Evolutionary conservation across 2,329 filamentous ascomycete species (phyloP).

Genomic region (Daldinia sp.): DNA sequence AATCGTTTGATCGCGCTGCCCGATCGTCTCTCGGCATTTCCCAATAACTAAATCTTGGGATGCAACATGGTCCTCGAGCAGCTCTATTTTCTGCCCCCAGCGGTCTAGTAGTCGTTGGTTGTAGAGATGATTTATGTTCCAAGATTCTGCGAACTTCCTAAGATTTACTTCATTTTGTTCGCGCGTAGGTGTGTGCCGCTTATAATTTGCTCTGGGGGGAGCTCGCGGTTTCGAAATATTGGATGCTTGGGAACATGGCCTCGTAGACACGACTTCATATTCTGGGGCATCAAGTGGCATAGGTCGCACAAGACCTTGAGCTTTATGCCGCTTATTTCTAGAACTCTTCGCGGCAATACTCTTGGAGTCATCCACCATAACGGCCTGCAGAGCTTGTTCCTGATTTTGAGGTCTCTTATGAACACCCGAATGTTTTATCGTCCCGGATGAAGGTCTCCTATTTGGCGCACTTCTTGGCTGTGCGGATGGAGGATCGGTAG

Average conservation of each 20-base stretch:
- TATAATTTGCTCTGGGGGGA: neutral
- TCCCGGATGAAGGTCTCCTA: neutral
- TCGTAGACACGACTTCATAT: neutral
- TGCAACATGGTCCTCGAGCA: conserved; percentile 30
- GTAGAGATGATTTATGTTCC: conserved; percentile 37
- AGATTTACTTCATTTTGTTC: conserved; percentile 28
- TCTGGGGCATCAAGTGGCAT: neutral
- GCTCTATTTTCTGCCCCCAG: conserved; percentile 33
- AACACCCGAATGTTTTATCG: neutral
- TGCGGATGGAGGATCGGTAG: neutral
- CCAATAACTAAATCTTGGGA: conserved; percentile 21
- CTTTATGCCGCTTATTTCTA: neutral
- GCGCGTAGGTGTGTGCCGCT: conserved; percentile 17
- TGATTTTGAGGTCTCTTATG: neutral
- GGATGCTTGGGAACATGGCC: conserved; percentile 36
- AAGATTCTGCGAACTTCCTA: conserved; percentile 28
- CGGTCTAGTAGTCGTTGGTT: conserved; percentile 30
- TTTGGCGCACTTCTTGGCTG: neutral
- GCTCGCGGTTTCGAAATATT: conserved; percentile 39
- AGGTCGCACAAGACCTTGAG: conserved; percentile 8
- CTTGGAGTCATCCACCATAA: neutral
- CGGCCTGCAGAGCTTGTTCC: conserved; percentile 11
- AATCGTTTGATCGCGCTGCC: conserved; percentile 33
- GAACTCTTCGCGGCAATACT: neutral
- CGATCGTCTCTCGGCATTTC: conserved; percentile 15